Conservation (phyloP, 2,329 filamentous ascomycete genomes). For the Fusarium sp. region DNA sequence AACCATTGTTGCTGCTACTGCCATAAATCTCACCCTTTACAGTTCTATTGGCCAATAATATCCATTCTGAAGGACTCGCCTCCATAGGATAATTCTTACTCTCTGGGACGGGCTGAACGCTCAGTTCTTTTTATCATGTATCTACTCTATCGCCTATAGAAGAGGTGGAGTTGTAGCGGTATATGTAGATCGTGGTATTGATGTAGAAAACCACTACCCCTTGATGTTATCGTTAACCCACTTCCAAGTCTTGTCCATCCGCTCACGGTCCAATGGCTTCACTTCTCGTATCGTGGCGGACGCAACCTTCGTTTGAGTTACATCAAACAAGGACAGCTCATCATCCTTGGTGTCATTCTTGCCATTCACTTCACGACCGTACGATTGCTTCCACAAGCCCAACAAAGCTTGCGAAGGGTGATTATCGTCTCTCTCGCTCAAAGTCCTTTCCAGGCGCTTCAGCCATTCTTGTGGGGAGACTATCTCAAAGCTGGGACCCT, state of each 20-base stretch:
- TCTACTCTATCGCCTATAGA: no score
- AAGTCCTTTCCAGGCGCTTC: slow-evolving; percentile 21
- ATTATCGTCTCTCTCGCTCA: neutral
- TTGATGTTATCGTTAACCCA: slow-evolving; percentile 37
- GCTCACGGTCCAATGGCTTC: slow-evolving; percentile 28
- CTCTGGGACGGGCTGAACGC: no score
- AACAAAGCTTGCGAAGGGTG: slow-evolving; percentile 47
- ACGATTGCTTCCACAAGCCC: slow-evolving; percentile 42
- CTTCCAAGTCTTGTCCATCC: slow-evolving; percentile 42
- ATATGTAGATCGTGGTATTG: no score
- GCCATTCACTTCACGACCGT: neutral
- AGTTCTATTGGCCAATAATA: neutral
- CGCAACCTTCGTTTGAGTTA: slow-evolving; percentile 6
- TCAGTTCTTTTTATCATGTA: no score
- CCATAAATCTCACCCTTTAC: slow-evolving; percentile 4
- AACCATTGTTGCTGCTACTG: neutral
- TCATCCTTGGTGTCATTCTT: fast-evolving
- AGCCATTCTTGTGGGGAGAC: slow-evolving; percentile 37
- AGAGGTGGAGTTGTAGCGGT: no score
- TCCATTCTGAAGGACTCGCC: neutral
- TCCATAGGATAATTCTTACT: neutral
- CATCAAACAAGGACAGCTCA: slow-evolving; percentile 12
- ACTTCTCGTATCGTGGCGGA: slow-evolving; percentile 31
- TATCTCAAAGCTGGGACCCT: slow-evolving; percentile 9
- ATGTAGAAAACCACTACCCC: neutral